Evolutionary conservation across 116 monocot species (phyloP), one percentile per base, ranked within the genome.

Genomic region (Zostera marina): DNA sequence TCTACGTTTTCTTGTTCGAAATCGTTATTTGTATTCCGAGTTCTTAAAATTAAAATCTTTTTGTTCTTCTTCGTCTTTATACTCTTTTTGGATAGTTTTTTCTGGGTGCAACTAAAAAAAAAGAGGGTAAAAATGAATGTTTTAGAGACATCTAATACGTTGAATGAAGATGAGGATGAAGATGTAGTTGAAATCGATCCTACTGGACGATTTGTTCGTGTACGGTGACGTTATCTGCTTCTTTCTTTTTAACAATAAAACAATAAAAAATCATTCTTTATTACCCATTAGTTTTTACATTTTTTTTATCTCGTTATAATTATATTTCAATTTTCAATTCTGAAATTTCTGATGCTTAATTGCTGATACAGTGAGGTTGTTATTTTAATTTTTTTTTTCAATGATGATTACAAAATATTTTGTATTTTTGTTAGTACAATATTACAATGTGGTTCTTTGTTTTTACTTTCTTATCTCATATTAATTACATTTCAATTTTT

Each of bases 101-200:
- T 8, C 22, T 39, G 54, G 26, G 20, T 12, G 21, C n/a, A n/a
- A n/a, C n/a, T 5, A 23, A 54, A 1, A 22, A 22, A 12, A 11
- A 23, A 22, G 10, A 22, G 23, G 5, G 17, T 32, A 32, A 32
- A 32, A 32, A 32, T 32, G 32, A 0, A 32, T 32, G 7, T 2
- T 24, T 1, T 13, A 4, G 54, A n/a, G 13, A 54, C 21, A 23
- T 11, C 22, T 20, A 23, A 22, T 23, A 2, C 54, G 25, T 20
- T 12, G 13, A 14, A 26, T 2, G 22, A 14, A n/a, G 74, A 78
- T 38, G 66, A 72, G 10, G 74, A 78, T 38, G 66, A 72, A 38
- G 75, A 72, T 65, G 74, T 71, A 19, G 45, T 70, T 45, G 77
- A 75, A 40, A 51, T 72, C 22, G 85, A 85, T 58, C 81, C 81